Evolutionary conservation across 202 grass and related monocot species (phyloP), one percentile per base, ranked within the genome.

Genomic region (Hordeum pubiflorum): DNA sequence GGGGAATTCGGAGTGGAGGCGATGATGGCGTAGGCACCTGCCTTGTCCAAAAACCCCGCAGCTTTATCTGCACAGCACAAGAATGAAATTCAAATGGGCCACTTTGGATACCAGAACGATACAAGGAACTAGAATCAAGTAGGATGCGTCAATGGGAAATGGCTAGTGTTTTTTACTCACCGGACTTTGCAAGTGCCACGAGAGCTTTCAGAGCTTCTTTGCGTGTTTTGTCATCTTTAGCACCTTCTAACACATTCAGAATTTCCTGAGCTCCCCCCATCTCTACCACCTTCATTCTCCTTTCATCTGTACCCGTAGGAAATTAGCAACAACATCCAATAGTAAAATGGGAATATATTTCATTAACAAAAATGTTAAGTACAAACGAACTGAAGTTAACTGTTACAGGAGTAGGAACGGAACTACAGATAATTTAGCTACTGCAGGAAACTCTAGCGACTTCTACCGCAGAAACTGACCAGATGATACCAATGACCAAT

Each of bases 241-340:
- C 92, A 81, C 22, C 79, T 84, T 89, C 86, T 65, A 98, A 80
- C 75, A 93, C 86, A 78, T 89, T 91, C n/a, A 98, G 78, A 71
- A 98, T 88, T 83, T 91, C 88, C 73, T 87, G 85, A 75, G 95
- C 95, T 78, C 92, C 95, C 1, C 95, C 90, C 88, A 93, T 89
- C 72, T 98, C 92, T 74, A 98, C 88, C 32, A 98, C 86, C 66
- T 91, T 98, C 92, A 98, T 94, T 85, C 88, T 94, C 71, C 88
- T 98, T 88, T 80, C 84, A 82, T 93, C 92, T 98, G 77, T 61
- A 23, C 2, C 6, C 66, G 29, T 3, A 41, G 7, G 18, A 86
- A 48, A 79, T 52, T 21, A 74, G 66, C 67, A 52, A 82, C 21
- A 37, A 26, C 54, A 73, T 79, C 67, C 43, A 46, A 82, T 26